A percentile compares a stretch with the other conserved stretches of the same genome.
These are phyloP conservation scores for Sporothrix curviconia DNA, from an alignment of 2,329 filamentous ascomycete genomes.

Conservation along the genomic window DNA sequence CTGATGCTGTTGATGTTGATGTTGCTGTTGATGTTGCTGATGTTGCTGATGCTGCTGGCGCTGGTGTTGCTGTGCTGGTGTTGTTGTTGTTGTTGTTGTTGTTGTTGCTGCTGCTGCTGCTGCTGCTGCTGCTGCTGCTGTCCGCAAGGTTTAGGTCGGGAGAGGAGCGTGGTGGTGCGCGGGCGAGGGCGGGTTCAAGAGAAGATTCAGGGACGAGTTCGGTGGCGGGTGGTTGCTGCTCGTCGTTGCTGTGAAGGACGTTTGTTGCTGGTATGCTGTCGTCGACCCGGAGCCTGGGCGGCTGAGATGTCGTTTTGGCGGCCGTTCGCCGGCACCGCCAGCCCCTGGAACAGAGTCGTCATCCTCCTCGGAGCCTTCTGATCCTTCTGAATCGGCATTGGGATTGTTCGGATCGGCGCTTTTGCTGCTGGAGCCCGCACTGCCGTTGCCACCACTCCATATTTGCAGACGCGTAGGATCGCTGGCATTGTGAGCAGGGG, in stretches of 20 bases:
- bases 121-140: neutral
- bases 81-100: neutral
- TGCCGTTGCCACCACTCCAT: slow-evolving; percentile 42
- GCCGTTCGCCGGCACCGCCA: slow-evolving; percentile 23
- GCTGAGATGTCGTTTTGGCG: slow-evolving; percentile 32
- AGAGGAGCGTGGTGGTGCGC: neutral
- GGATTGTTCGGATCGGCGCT: slow-evolving; percentile 43
- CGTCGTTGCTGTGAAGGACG: slow-evolving; percentile 12
- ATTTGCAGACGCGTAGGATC: slow-evolving; percentile 46
- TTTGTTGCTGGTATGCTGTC: slow-evolving; percentile 20
- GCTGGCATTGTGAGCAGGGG: slow-evolving; percentile 53
- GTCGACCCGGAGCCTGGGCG: neutral
- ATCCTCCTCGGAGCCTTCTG: slow-evolving; percentile 22
- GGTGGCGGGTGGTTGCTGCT: slow-evolving; percentile 3
- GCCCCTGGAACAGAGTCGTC: slow-evolving; percentile 14
- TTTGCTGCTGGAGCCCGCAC: slow-evolving; percentile 19
- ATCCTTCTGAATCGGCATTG: slow-evolving; percentile 31
- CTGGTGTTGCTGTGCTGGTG: too few species aligned
- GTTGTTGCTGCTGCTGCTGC: neutral
- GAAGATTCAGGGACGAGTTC: slow-evolving; percentile 18
- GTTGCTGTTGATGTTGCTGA: too few species aligned
- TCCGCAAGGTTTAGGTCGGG: slow-evolving; percentile 4
- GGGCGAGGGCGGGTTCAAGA: slow-evolving; percentile 18
- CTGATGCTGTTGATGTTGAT: too few species aligned
- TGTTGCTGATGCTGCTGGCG: too few species aligned